phyloP scores from a whole-genome alignment of 1,139 yeast genomes.

The Lodderomyces elongisporus region DNA sequence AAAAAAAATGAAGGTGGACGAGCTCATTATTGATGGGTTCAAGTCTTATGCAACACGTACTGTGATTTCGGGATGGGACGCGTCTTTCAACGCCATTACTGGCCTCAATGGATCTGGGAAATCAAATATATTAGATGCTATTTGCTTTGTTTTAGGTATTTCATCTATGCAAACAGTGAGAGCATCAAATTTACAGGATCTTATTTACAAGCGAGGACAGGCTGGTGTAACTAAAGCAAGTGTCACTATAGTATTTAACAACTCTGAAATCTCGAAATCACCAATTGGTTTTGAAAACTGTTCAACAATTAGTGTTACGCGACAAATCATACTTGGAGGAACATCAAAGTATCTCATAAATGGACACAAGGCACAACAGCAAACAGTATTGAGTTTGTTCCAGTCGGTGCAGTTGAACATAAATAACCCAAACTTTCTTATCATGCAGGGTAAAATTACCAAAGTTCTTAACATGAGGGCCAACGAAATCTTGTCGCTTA shows the following conservation, averaged over 20 bases:
- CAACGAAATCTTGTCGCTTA: conserved; percentile 76
- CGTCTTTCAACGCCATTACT: conserved; percentile 94
- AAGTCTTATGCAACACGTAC: conserved; percentile 97
- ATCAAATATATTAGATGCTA: conserved; percentile 91
- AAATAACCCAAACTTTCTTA: conserved; percentile 92
- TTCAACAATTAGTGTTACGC: conserved; percentile 80
- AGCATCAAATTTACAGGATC: conserved; percentile 88
- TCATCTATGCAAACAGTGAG: conserved; percentile 91
- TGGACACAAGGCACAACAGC: conserved; percentile 96
- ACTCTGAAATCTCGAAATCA: conserved; percentile 64
- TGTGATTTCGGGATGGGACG: conserved; percentile 92
- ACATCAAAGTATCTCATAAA: conserved; percentile 87
- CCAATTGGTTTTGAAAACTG: conserved; percentile 87
- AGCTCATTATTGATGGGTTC: conserved; percentile 93
- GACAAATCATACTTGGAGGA: conserved; percentile 90
- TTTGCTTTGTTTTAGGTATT: conserved; percentile 96
- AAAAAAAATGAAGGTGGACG: conserved; percentile 90
- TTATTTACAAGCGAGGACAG: conserved; percentile 94
- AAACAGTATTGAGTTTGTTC: conserved; percentile 81
- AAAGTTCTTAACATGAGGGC: conserved; percentile 97
- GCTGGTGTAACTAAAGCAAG: conserved; percentile 98
- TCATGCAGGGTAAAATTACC: conserved; percentile 98
- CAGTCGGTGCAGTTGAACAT: conserved; percentile 94
- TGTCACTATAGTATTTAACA: conserved; percentile 93
- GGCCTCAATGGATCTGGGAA: conserved; percentile 98